Conservation (phyloP, 805 yeast genomes). For the Ogataea polymorpha region DNA sequence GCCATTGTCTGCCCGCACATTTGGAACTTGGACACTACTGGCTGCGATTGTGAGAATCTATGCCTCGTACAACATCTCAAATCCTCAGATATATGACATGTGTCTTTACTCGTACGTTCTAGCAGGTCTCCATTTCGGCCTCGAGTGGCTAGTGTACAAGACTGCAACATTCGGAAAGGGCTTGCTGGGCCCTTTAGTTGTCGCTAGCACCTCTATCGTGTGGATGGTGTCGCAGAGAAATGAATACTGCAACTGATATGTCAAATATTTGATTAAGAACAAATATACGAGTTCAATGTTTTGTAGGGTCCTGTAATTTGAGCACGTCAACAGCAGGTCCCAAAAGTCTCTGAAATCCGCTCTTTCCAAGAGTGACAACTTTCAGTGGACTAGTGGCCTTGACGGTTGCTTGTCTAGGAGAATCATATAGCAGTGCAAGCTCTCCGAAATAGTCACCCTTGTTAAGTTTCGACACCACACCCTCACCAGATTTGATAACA, state of each 20-base stretch:
- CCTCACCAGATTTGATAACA: constrained; percentile 60
- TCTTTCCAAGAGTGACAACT: constrained; percentile 89
- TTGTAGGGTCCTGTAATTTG: constrained; percentile 81
- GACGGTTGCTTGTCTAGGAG: constrained; percentile 93
- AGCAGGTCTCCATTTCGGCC: constrained; percentile 79
- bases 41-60: constrained; percentile 81
- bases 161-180: constrained; percentile 88
- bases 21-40: constrained; percentile 96
- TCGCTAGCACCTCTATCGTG: constrained; percentile 62
- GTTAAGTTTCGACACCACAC: constrained; percentile 55
- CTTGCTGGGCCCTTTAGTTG: constrained; percentile 82
- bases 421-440: constrained; percentile 84
- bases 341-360: constrained; percentile 88
- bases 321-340: constrained; percentile 93
- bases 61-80: constrained; percentile 75
- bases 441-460: constrained; percentile 97
- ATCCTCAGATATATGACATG: constrained; percentile 70
- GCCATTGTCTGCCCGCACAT: constrained; percentile 83
- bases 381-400: constrained; percentile 70
- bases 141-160: constrained; percentile 77
- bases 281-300: constrained; percentile 14
- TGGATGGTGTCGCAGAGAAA: constrained; percentile 82
- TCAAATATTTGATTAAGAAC: neutral
- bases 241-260: constrained; percentile 41
- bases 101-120: constrained; percentile 76